Percentiles rank a stretch among this genome's conserved stretches.
Conservation (phyloP, 345 rosid species). For the Populus nigra region DNA sequence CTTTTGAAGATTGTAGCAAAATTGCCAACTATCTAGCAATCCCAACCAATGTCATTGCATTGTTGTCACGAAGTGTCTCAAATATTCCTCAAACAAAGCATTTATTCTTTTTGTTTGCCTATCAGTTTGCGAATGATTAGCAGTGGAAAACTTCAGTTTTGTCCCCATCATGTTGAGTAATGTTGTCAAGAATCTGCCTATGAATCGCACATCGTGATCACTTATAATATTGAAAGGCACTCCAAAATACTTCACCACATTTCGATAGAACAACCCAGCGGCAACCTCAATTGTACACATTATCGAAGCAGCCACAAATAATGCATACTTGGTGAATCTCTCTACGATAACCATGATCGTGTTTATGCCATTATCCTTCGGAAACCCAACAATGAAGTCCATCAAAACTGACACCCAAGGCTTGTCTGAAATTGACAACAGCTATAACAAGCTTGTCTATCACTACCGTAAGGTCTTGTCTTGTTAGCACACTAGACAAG, state of each 20-base stretch:
- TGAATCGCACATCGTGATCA: background rate
- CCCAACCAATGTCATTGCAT: background rate
- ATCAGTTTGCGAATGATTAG: background rate
- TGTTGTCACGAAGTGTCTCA: background rate
- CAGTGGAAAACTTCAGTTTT: background rate
- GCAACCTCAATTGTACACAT: too few species aligned
- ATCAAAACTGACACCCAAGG: too few species aligned
- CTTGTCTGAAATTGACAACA: too few species aligned
- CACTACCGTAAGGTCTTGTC: too few species aligned
- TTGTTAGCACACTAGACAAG: background rate
- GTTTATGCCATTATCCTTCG: background rate
- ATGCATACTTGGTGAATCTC: background rate
- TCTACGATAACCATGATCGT: too few species aligned
- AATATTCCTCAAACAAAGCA: too few species aligned
- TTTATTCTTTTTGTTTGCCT: too few species aligned
- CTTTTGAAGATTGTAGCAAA: background rate
- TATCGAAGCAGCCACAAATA: background rate
- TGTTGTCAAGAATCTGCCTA: background rate
- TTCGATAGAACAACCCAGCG: too few species aligned
- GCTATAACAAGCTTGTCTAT: accelerated
- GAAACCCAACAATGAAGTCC: too few species aligned
- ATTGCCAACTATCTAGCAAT: accelerated
- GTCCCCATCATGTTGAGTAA: too few species aligned
- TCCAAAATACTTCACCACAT: too few species aligned
- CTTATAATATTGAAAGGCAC: background rate